These are phyloP conservation scores for Xenoacremonium recifei DNA, from an alignment of 2,329 filamentous ascomycete genomes.

Conservation along the genomic window DNA sequence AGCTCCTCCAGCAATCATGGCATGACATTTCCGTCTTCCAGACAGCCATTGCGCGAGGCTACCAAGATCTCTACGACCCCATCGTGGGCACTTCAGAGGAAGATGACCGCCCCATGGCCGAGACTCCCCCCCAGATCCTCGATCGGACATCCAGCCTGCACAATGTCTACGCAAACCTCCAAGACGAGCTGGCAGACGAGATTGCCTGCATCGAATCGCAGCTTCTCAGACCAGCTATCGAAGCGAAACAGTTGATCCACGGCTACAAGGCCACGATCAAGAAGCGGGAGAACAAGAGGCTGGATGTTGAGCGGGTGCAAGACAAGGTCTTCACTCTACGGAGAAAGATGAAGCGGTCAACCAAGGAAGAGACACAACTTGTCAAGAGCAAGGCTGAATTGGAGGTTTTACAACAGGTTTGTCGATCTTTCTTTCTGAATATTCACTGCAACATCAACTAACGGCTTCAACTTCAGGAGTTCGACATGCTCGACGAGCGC, in stretches of 20 bases:
- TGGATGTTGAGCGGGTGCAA: slow-evolving; percentile 10
- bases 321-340: slow-evolving; percentile 9
- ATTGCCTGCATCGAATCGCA: slow-evolving; percentile 10
- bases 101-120: slow-evolving; percentile 1
- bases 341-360: slow-evolving; percentile 5
- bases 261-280: slow-evolving; percentile 11
- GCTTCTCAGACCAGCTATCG: slow-evolving; percentile 9
- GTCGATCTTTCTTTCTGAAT: too few species aligned
- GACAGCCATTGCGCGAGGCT: slow-evolving; percentile 5
- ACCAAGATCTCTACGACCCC: slow-evolving; percentile 9
- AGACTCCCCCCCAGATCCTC: slow-evolving; percentile 2
- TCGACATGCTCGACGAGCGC: slow-evolving; percentile 8
- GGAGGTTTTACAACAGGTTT: slow-evolving; percentile 5
- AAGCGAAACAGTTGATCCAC: slow-evolving; percentile 7
- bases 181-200: slow-evolving; percentile 10
- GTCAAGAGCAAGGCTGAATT: slow-evolving; percentile 8
- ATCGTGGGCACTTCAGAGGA: slow-evolving; percentile 5
- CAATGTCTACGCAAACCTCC: slow-evolving; percentile 7
- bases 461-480: slow-evolving; percentile 7
- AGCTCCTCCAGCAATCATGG: slow-evolving; percentile 9
- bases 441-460: too few species aligned
- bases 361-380: slow-evolving; percentile 9
- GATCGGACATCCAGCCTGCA: slow-evolving; percentile 4
- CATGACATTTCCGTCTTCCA: slow-evolving; percentile 9
- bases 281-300: slow-evolving; percentile 9